Evolutionary conservation across 1,284 basidiomycete species (phyloP).

Genomic region (Apiotrichum mycotoxinovorans): DNA sequence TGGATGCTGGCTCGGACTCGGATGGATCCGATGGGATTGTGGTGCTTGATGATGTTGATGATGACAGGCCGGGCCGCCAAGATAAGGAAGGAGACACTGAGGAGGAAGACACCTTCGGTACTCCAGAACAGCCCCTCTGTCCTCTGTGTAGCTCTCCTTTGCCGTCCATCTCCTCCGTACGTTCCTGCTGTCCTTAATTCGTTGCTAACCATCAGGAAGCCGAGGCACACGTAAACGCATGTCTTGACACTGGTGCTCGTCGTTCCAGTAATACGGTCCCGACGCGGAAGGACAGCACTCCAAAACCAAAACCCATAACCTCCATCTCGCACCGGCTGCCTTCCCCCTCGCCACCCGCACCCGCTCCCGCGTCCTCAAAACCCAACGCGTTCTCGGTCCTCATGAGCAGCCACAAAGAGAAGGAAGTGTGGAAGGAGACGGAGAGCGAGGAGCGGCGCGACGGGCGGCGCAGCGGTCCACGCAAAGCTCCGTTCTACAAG

Average conservation of each 20-base stretch:
- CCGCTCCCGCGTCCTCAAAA: conserved; percentile 4
- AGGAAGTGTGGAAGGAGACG: conserved; percentile 78
- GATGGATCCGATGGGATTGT: neutral
- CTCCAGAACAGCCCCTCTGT: neutral
- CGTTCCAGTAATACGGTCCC: conserved; percentile 1
- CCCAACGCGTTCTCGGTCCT: conserved; percentile 68
- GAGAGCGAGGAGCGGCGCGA: conserved; percentile 47
- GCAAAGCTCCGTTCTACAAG: conserved; percentile 90
- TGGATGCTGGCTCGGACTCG: neutral
- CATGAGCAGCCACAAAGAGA: conserved; percentile 76
- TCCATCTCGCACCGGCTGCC: conserved; percentile 7
- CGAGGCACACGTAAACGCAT: conserved; percentile 46
- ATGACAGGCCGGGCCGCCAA: no score
- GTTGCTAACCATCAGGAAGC: conserved; percentile 6
- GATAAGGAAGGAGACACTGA: no score
- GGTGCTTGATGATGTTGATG: no score
- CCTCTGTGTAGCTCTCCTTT: neutral
- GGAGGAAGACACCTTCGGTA: no score
- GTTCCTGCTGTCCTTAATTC: neutral
- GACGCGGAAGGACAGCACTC: conserved; percentile 8
- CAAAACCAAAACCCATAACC: conserved; percentile 1
- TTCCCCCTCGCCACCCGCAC: conserved; percentile 17
- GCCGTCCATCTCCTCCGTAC: neutral
- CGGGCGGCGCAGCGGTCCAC: conserved; percentile 55
- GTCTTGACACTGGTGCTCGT: conserved; percentile 32